These are phyloP conservation scores for Mycena vitilis DNA, from an alignment of 768 basidiomycete genomes.

Conservation along the genomic window DNA sequence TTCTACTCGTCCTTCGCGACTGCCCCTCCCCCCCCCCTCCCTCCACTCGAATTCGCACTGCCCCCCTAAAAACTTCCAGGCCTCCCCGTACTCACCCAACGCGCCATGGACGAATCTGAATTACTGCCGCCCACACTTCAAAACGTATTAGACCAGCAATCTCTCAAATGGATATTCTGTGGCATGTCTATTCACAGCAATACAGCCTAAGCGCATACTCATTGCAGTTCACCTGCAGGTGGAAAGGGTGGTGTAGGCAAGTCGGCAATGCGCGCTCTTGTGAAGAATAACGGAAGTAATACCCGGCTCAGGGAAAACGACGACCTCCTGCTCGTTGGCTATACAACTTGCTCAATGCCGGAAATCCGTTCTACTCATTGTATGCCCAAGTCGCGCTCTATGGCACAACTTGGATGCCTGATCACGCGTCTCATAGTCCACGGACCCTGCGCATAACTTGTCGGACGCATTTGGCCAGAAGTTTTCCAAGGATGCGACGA, in stretches of 20 bases:
- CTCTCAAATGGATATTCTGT: slow-evolving; percentile 99
- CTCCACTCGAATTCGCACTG: too few relatives aligned
- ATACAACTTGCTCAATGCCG: slow-evolving; percentile 92
- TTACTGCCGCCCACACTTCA: slow-evolving; percentile 87
- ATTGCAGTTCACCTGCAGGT: slow-evolving; percentile 61
- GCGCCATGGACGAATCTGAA: slow-evolving; percentile 64
- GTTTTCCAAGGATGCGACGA: slow-evolving; percentile 98
- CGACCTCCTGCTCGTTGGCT: slow-evolving; percentile 97
- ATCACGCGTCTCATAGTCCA: slow-evolving; percentile 69
- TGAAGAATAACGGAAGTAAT: slow-evolving; percentile 10
- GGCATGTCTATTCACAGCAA: slow-evolving; percentile 63
- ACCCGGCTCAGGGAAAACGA: slow-evolving; percentile 85
- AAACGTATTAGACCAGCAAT: slow-evolving; percentile 93
- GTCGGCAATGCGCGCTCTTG: slow-evolving; percentile 43
- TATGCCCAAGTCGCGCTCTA: slow-evolving; percentile 52
- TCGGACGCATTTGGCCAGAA: slow-evolving; percentile 99
- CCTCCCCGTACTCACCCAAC: too few relatives aligned
- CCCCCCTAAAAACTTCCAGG: too few relatives aligned
- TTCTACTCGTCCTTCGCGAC: too few relatives aligned
- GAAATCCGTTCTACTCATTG: slow-evolving; percentile 97
- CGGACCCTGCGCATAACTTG: slow-evolving; percentile 99
- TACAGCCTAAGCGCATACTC: slow-evolving; percentile 15
- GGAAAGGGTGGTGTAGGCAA: slow-evolving; percentile 98
- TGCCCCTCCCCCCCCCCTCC: too few relatives aligned
- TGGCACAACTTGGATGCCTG: neutral